Percentiles rank a stretch among this genome's conserved stretches.
These are phyloP conservation scores for Trametes cubensis DNA, from an alignment of 768 basidiomycete species.

Conservation along the genomic window DNA sequence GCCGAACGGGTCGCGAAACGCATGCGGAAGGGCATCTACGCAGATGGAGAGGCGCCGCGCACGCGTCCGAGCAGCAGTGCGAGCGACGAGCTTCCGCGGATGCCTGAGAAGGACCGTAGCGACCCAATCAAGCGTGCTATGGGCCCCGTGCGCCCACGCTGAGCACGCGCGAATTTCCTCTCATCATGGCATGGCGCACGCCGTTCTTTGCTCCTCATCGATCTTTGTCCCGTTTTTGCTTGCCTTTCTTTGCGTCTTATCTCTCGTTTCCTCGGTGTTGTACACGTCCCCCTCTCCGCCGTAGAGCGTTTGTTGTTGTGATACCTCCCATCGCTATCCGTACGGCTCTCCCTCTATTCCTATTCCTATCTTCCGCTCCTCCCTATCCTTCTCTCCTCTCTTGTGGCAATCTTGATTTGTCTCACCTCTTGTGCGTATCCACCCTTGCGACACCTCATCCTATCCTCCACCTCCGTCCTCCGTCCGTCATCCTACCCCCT, in stretches of 20 bases:
- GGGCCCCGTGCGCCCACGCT: conserved; percentile 17
- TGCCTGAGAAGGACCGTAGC: conserved; percentile 30
- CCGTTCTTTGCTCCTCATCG: neutral
- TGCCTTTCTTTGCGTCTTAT: neutral
- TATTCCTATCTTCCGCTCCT: neutral
- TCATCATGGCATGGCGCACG: neutral
- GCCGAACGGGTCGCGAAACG: conserved; percentile 22
- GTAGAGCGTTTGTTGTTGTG: conserved; percentile 7
- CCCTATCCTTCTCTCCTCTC: neutral
- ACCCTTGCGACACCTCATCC: conserved; percentile 12
- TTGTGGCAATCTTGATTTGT: neutral
- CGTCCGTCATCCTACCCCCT: conserved; percentile 8
- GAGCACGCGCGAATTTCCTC: neutral
- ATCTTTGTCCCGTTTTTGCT: neutral
- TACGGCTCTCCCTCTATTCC: neutral
- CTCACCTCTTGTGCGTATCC: conserved; percentile 4
- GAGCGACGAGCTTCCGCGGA: conserved; percentile 2
- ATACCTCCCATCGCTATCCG: conserved; percentile 4
- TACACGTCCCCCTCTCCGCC: neutral
- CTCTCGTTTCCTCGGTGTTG: conserved; percentile 1
- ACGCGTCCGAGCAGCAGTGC: conserved; percentile 24
- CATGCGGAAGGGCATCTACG: conserved; percentile 16
- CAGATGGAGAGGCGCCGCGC: conserved; percentile 18
- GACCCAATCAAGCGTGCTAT: conserved; percentile 30
- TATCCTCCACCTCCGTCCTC: too few relatives aligned